These are phyloP conservation scores for Podaxis sp. DNA, from an alignment of 768 basidiomycete species.

Conservation along the genomic window DNA sequence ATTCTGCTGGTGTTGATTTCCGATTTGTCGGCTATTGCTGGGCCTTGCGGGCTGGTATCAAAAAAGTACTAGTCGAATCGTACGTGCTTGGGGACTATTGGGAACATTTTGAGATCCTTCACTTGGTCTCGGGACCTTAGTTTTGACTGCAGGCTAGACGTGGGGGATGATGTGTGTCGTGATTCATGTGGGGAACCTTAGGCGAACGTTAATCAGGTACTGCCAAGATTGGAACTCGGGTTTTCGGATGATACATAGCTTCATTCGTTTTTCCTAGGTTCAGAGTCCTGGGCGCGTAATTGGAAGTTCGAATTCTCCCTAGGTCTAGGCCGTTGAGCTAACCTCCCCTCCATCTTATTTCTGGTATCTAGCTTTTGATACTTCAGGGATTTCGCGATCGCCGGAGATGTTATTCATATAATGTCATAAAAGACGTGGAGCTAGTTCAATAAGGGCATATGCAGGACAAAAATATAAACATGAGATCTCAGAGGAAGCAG, in stretches of 20 bases:
- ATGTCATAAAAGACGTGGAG: background rate
- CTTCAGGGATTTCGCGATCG: background rate
- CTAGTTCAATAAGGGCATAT: background rate
- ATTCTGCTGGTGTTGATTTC: too few species aligned
- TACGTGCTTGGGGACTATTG: too few species aligned
- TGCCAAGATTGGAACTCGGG: background rate
- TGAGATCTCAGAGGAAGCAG: background rate
- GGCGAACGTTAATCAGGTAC: too few species aligned
- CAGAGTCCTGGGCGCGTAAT: background rate
- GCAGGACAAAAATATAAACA: background rate
- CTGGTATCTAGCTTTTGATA: background rate
- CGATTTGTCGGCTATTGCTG: too few species aligned
- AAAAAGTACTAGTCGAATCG: too few species aligned
- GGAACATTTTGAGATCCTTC: too few species aligned
- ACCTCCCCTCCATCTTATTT: background rate
- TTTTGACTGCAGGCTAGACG: too few species aligned
- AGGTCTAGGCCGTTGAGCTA: background rate
- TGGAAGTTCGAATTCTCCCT: background rate
- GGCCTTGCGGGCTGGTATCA: too few species aligned
- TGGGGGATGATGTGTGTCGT: too few species aligned
- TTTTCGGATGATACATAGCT: background rate
- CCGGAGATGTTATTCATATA: background rate
- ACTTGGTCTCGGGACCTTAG: too few species aligned
- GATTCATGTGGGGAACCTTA: too few species aligned
- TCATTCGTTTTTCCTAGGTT: background rate